Conservation (phyloP, 192 early-diverging fungal genomes). For the Obelidium mucronatum region DNA sequence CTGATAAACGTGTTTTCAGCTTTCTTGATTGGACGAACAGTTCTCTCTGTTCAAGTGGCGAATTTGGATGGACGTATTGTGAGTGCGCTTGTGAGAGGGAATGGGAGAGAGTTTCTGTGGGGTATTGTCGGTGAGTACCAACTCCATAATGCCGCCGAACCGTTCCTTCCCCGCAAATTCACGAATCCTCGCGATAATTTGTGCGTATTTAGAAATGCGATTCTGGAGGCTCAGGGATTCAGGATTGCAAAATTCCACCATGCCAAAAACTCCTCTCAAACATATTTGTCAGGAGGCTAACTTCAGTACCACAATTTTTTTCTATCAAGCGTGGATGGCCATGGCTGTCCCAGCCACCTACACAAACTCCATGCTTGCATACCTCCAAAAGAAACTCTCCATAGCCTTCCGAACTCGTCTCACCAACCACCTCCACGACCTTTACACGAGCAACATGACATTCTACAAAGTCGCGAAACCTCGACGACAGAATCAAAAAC, state of each 20-base stretch:
- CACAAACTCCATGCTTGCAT: conserved; percentile 89
- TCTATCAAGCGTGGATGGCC: conserved; percentile 90
- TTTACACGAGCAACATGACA: conserved; percentile 89
- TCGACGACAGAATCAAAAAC: conserved; percentile 23
- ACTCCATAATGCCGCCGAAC: no score
- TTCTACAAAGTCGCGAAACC: conserved; percentile 94
- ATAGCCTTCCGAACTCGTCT: conserved; percentile 66
- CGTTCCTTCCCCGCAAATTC: no score
- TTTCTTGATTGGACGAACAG: conserved; percentile 89
- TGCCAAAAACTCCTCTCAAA: no score
- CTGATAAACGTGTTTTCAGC: conserved; percentile 84
- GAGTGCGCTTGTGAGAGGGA: conserved; percentile 76
- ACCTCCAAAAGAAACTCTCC: conserved; percentile 60
- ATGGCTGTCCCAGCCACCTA: conserved; percentile 95
- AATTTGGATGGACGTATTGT: conserved; percentile 86
- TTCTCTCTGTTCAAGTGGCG: conserved; percentile 91
- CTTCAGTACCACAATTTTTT: no score
- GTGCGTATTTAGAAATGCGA: no score
- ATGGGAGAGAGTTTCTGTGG: conserved; percentile 80
- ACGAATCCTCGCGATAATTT: no score
- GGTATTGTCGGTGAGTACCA: conserved; percentile 72
- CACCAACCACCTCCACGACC: conserved; percentile 85
- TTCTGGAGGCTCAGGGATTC: no score
- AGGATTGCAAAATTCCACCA: no score
- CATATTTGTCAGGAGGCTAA: no score